These are phyloP conservation scores for Paecilomyces fulvus DNA, from an alignment of 2,329 filamentous ascomycete genomes.

Conservation along the genomic window DNA sequence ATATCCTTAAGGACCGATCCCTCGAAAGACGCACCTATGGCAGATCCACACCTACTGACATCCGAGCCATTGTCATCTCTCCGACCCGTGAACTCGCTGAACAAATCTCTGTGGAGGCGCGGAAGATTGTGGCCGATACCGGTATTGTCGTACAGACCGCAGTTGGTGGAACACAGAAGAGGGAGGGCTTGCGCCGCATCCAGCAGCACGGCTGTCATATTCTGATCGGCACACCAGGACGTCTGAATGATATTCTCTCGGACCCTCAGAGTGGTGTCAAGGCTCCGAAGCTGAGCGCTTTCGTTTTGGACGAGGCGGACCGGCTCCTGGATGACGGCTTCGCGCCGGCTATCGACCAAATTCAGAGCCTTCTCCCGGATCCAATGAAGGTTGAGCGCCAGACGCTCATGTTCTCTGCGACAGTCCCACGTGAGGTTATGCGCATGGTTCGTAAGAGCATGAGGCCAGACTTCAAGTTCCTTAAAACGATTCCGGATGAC, in stretches of 20 bases:
- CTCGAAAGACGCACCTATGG: constrained; percentile 36
- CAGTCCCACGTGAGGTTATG: constrained; percentile 77
- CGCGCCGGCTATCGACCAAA: constrained; percentile 54
- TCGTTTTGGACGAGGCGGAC: constrained; percentile 61
- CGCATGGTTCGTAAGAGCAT: constrained; percentile 69
- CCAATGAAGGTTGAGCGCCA: constrained; percentile 61
- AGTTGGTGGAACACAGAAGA: constrained; percentile 86
- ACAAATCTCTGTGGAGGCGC: constrained; percentile 63
- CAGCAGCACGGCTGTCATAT: constrained; percentile 74
- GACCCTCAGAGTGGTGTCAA: constrained; percentile 56
- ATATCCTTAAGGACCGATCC: constrained; percentile 59
- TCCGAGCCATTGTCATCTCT: constrained; percentile 53
- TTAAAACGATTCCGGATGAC: constrained; percentile 76
- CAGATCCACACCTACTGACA: constrained; percentile 35
- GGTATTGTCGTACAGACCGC: constrained; percentile 64
- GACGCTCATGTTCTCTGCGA: constrained; percentile 92
- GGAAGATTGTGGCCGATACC: constrained; percentile 56
- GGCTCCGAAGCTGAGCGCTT: constrained; percentile 51
- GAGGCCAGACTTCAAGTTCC: constrained; percentile 75
- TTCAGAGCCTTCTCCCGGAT: constrained; percentile 55
- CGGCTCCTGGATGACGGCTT: constrained; percentile 62
- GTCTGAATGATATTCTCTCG: constrained; percentile 70
- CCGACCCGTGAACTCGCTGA: constrained; percentile 57
- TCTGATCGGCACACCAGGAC: constrained; percentile 81
- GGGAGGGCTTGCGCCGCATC: constrained; percentile 56